Base-by-base conservation (phyloP, 495 filamentous ascomycete genomes). In the Hyaloscypha variabilis region DNA sequence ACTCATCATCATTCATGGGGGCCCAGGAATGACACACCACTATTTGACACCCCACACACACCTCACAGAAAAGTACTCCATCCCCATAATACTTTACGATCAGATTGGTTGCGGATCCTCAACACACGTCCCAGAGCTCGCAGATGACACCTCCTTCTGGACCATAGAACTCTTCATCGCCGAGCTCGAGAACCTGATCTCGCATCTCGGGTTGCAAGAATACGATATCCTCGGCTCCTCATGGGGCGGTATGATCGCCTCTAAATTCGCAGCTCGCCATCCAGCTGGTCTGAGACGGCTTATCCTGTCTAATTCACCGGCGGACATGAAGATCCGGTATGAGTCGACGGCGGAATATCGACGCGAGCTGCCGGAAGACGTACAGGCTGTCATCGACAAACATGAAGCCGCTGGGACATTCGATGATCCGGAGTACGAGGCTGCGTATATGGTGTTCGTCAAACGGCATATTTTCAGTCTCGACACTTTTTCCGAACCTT, bases 191-290 rank as follows among this genome's bases (percentile, higher is more conserved):
- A 83, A 81, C 63, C 66, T 86, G 23, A 60, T 83, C 6, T 29
- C 56, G 8, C 67, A 77, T 29, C 72, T 85, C 1, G 72, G 65
- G 1, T 73, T 84, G n/a, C 23, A 65, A 0, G 39, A 63, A 0
- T 82, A 78, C 63, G 73, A 82, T 62, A 42, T 83, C 3, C 73
- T 80, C 6, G 80, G 82, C n/a, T 73, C 79, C 24, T 75, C 70
- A 8, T 86, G 82, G 81, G 82, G 82, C 34, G 82, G 78, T 30
- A 82, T 85, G 78, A 69, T 84, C 0, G 79, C 74, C 5, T 75
- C 71, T 2, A 60, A 72, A 6, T 78, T 72, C 63, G 78, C 77
- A 3, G 63, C 74, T 11, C 17, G n/a, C 11, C 71, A 70, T 19
- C 75, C 81, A 0, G 28, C 54, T 17, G 80, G 80, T 0, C 66